Percentiles rank a stretch among this genome's conserved stretches.
phyloP scores from a whole-genome alignment of 331 rosid species.

The Stylosanthes scabra region DNA sequence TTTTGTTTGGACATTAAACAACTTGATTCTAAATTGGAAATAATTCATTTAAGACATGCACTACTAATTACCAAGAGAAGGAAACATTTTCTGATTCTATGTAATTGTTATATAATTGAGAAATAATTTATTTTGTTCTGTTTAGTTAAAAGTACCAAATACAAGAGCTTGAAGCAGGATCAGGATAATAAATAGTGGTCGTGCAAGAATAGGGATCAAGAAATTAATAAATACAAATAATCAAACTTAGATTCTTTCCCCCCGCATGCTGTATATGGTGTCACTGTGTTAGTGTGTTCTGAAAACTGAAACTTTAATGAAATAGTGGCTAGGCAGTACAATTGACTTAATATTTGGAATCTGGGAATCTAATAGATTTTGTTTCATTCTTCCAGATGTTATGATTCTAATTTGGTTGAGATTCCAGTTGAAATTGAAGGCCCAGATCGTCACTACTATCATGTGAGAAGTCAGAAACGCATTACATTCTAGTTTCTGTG shows the following conservation, averaged over 20 bases:
- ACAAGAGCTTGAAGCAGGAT: constrained; percentile 7
- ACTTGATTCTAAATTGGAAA: constrained; percentile 6
- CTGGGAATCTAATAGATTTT: background rate
- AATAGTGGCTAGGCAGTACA: constrained; percentile 17
- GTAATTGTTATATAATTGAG: constrained; percentile 8
- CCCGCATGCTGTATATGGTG: constrained; percentile 13
- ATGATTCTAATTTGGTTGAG: constrained; percentile 85
- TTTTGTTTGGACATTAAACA: too few relatives aligned
- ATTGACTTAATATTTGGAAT: constrained; percentile 4
- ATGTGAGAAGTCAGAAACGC: constrained; percentile 59
- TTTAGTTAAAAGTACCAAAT: background rate
- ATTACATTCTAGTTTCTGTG: constrained; percentile 23
- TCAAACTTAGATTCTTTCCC: background rate
- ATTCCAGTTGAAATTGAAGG: constrained; percentile 88
- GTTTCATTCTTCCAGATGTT: constrained; percentile 63
- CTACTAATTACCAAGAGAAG: constrained; percentile 19
- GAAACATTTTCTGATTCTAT: background rate
- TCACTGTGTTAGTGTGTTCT: constrained; percentile 12
- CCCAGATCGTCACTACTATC: constrained; percentile 73
- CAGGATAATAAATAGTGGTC: too few relatives aligned
- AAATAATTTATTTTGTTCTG: constrained; percentile 5
- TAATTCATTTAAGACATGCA: constrained; percentile 13
- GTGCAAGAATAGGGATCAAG: too few relatives aligned
- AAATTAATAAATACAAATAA: background rate
- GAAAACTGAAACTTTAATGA: background rate